Evolutionary conservation across 2,329 filamentous ascomycete species (phyloP).

Genomic region (Corynespora cassiicola): DNA sequence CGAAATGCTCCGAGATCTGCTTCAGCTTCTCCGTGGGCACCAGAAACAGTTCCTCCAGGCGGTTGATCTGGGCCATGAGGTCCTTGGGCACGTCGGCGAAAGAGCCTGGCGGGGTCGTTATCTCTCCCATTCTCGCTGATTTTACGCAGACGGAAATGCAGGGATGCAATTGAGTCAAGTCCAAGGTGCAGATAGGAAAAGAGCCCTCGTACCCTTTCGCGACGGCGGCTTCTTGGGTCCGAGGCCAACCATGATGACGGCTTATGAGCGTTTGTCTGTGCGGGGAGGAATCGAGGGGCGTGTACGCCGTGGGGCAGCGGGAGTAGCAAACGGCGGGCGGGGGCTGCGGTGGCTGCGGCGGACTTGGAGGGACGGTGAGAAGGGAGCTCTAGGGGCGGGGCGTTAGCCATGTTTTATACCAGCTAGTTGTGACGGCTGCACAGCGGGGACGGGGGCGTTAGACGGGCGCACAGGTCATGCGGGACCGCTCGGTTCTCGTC

Average conservation of each 20-base stretch:
- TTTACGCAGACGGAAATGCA: slow-evolving; percentile 1
- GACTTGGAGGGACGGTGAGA: slow-evolving; percentile 7
- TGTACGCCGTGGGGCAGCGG: slow-evolving; percentile 1
- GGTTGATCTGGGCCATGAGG: slow-evolving; percentile 79
- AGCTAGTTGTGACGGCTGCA: slow-evolving; percentile 7
- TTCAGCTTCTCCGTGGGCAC: slow-evolving; percentile 83
- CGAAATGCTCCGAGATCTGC: slow-evolving; percentile 87
- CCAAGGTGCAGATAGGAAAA: slow-evolving; percentile 7
- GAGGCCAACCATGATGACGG: slow-evolving; percentile 66
- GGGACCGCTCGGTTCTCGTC: slow-evolving; percentile 8
- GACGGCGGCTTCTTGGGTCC: slow-evolving; percentile 70
- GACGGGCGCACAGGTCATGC: slow-evolving; percentile 13
- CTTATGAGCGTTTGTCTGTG: too few relatives aligned
- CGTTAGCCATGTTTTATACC: slow-evolving; percentile 5
- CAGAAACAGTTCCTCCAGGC: slow-evolving; percentile 83
- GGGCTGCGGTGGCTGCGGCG: slow-evolving; percentile 2
- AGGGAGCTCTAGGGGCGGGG: slow-evolving; percentile 8
- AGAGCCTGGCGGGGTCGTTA: slow-evolving; percentile 67
- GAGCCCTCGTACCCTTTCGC: slow-evolving; percentile 71
- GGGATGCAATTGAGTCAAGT: background rate
- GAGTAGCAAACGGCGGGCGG: slow-evolving; percentile 1
- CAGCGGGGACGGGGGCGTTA: slow-evolving; percentile 6
- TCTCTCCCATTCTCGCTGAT: slow-evolving; percentile 13
- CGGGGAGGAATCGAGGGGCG: background rate
- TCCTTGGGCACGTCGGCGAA: slow-evolving; percentile 90